These are phyloP conservation scores for Setomelanomma holmii DNA, from an alignment of 2,329 filamentous ascomycete species.

Conservation along the genomic window DNA sequence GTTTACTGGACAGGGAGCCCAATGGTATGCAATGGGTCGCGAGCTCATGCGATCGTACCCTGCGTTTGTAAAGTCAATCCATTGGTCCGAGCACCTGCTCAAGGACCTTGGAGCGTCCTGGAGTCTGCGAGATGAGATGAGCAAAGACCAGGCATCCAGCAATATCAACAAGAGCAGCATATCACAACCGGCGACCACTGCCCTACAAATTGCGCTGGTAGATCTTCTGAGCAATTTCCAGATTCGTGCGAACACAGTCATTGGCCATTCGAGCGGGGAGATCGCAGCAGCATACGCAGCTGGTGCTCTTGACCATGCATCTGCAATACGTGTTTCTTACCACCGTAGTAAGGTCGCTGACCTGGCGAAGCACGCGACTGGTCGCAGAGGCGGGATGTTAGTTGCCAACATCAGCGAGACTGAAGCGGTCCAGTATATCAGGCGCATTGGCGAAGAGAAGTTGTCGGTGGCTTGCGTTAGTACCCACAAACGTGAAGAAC, in stretches of 20 bases:
- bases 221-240: constrained; percentile 21
- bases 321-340: constrained; percentile 20
- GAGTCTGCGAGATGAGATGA: constrained; percentile 20
- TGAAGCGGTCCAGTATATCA: too few relatives aligned
- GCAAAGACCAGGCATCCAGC: constrained; percentile 6
- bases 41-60: constrained; percentile 41
- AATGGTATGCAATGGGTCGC: constrained; percentile 51
- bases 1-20: constrained; percentile 55
- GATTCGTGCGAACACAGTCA: constrained; percentile 19
- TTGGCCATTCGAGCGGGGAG: constrained; percentile 38
- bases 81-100: constrained; percentile 8
- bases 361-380: constrained; percentile 11
- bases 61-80: constrained; percentile 14
- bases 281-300: constrained; percentile 34
- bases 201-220: constrained; percentile 32
- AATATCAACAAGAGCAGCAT: constrained; percentile 17
- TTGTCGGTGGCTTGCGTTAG: too few relatives aligned
- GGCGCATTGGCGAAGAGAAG: too few relatives aligned
- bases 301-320: constrained; percentile 12
- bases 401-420: too few relatives aligned
- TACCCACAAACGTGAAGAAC: too few relatives aligned
- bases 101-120: constrained; percentile 8
- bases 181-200: constrained; percentile 29
- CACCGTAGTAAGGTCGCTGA: constrained; percentile 13
- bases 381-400: constrained; percentile 31